These are phyloP conservation scores for Penicillium capsulatum DNA, from an alignment of 2,329 filamentous ascomycete species.

Conservation along the genomic window DNA sequence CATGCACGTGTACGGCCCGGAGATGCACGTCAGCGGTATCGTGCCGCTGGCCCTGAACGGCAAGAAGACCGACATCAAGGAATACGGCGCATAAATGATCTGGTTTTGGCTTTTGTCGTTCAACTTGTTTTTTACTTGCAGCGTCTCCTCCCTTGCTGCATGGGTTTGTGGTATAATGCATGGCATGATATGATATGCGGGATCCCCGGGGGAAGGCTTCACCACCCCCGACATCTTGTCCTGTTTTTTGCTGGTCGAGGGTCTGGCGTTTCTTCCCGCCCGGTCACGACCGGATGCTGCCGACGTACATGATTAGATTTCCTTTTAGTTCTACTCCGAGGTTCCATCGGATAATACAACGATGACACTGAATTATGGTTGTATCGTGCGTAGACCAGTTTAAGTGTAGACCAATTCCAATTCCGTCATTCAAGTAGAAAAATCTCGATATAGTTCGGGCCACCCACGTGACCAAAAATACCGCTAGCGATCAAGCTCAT, in stretches of 20 bases:
- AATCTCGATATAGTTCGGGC: too few relatives aligned
- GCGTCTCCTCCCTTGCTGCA: constrained; percentile 26
- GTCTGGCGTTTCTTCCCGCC: constrained; percentile 28
- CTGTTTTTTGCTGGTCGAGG: constrained; percentile 29
- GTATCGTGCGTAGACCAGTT: too few relatives aligned
- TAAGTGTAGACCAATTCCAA: too few relatives aligned
- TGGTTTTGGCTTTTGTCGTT: constrained; percentile 24
- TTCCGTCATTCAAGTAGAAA: too few relatives aligned
- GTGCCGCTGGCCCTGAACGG: constrained; percentile 79
- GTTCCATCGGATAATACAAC: constrained; percentile 27
- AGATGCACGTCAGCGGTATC: constrained; percentile 90
- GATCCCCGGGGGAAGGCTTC: constrained; percentile 9
- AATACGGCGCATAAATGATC: constrained; percentile 49
- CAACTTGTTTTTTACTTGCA: constrained; percentile 22
- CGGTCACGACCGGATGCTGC: constrained; percentile 25
- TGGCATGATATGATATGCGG: constrained; percentile 37
- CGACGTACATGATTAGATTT: constrained; percentile 30
- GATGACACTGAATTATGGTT: constrained; percentile 19
- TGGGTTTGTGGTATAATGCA: constrained; percentile 37
- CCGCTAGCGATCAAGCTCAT: constrained; percentile 9
- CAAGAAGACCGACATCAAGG: constrained; percentile 59
- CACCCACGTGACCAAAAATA: constrained; percentile 14
- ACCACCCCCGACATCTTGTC: constrained; percentile 16
- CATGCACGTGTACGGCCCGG: constrained; percentile 83
- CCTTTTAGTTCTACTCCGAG: constrained; percentile 24